Base-by-base conservation (phyloP, 371 early-diverging fungal species). In the Nematocida homosporus region DNA sequence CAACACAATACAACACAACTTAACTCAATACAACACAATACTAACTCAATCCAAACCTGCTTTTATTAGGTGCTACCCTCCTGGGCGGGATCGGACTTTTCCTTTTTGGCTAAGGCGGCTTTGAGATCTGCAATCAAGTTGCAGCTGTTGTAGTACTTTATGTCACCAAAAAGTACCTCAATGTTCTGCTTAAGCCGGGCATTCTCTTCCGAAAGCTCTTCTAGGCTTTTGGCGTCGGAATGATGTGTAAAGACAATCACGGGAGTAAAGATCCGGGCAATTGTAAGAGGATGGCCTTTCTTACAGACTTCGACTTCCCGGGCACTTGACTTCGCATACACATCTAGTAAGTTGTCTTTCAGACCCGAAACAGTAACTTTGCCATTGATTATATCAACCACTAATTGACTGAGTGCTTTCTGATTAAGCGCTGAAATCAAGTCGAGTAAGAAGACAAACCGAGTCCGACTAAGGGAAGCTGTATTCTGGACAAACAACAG, bases 401-500 rank as follows among this genome's bases (percentile, higher is more conserved):
- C 34, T 54, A 72, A 72, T 55, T 72, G 35, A 16, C 40, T 27
- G 8, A 61, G 50, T 4, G 32, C 20, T 30, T 23, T 32, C 75
- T 72, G 75, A 34, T 72, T 72, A 16, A 72, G 25, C 5, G 63
- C 20, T 13, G 61, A 61, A 10, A 72, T 34, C 8, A 51, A n/a
- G 40, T 72, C 75, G 13, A 72, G 38, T 30, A 72, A 37, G 13
- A 30, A n/a, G 41, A 72, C 41, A 61, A 72, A 72, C 75, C 48
- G 56, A 16, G 56, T 59, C 16, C 55, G 23, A 42, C 75, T 72
- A 13, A 72, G 27, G 6, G 63, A 42, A 27, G 75, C 51, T 1
- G 52, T 48, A 34, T 59, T 72, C 37, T 72, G 75, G 0, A 72
- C 27, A 72, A 72, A 72, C 6, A 72, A 55, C 48, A 72, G 53